Evolutionary conservation across 1,284 basidiomycete genomes (phyloP).

Genomic region (Cryptococcus depauperatus): DNA sequence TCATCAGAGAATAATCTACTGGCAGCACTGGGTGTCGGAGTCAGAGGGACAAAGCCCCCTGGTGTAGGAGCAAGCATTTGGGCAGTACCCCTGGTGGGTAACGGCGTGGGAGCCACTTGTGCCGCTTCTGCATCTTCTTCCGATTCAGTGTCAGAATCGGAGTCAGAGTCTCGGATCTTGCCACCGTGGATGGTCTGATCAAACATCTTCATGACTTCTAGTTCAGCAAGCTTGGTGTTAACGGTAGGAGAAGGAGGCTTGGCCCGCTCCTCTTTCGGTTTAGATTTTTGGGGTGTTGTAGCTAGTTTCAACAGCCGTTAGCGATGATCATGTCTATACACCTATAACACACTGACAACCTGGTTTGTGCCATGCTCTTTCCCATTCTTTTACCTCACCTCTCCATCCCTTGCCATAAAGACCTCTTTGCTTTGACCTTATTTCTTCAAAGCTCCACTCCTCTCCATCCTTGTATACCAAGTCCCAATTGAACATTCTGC

Average conservation of each 20-base stretch:
- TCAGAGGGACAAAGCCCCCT: slow-evolving; percentile 39
- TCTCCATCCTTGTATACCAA: slow-evolving; percentile 40
- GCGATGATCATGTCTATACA: too few species aligned
- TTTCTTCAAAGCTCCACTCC: slow-evolving; percentile 46
- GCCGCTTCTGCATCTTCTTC: slow-evolving; percentile 32
- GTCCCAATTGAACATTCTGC: slow-evolving; percentile 44
- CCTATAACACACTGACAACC: slow-evolving; percentile 39
- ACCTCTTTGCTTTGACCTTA: slow-evolving; percentile 41
- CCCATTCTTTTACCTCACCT: slow-evolving; percentile 39
- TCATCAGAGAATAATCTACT: slow-evolving; percentile 16
- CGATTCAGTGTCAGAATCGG: slow-evolving; percentile 32
- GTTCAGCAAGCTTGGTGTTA: slow-evolving; percentile 80
- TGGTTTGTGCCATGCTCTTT: slow-evolving; percentile 38
- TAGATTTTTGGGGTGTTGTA: slow-evolving; percentile 23
- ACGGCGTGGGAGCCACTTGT: slow-evolving; percentile 33
- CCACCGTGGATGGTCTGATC: slow-evolving; percentile 58
- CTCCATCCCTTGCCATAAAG: slow-evolving; percentile 38
- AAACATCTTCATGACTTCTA: slow-evolving; percentile 89
- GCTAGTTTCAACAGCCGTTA: slow-evolving; percentile 51
- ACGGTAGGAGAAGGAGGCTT: slow-evolving; percentile 62
- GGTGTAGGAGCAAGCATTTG: slow-evolving; percentile 32
- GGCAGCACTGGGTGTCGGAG: slow-evolving; percentile 35
- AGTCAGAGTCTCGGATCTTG: slow-evolving; percentile 47
- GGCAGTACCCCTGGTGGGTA: slow-evolving; percentile 23
- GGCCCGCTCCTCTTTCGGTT: slow-evolving; percentile 18